A percentile compares a stretch with the other conserved stretches of the same genome.
Conservation (phyloP, 2,329 filamentous ascomycete genomes). For the Monosporascus sp. region DNA sequence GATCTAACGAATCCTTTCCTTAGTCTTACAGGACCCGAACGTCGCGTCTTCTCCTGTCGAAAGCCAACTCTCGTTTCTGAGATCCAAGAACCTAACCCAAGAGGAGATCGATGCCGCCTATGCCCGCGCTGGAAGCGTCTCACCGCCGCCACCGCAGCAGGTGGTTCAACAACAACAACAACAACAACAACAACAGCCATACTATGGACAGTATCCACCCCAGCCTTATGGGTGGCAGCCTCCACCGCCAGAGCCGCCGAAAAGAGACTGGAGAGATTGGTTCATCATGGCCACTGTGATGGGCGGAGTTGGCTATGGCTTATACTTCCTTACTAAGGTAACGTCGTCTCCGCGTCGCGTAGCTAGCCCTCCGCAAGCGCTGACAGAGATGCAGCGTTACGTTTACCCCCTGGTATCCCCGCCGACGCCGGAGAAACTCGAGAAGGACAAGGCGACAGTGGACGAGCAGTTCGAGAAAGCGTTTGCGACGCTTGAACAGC, state of each 20-base stretch:
- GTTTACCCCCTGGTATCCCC: conserved; percentile 86
- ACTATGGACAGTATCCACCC: conserved; percentile 42
- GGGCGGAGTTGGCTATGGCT: conserved; percentile 79
- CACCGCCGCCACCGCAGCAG: conserved; percentile 35
- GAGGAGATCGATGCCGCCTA: conserved; percentile 89
- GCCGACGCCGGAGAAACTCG: conserved; percentile 86
- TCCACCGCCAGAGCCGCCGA: conserved; percentile 56
- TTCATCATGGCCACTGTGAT: conserved; percentile 99
- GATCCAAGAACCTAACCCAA: conserved; percentile 94
- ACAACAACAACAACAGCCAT: conserved; percentile 38
- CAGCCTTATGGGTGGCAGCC: conserved; percentile 53
- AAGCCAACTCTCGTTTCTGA: conserved; percentile 86
- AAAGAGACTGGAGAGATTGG: conserved; percentile 95
- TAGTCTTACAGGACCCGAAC: conserved; percentile 90
- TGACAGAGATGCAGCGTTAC: conserved; percentile 62
- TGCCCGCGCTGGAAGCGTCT: conserved; percentile 56
- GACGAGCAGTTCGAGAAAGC: conserved; percentile 92
- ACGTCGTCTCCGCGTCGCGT: conserved; percentile 2
- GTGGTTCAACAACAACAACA: conserved; percentile 32
- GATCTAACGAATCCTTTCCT: conserved; percentile 3
- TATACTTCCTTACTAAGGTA: conserved; percentile 85
- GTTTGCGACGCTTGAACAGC: conserved; percentile 85
- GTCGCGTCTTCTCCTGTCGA: conserved; percentile 87
- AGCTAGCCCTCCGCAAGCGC: not conserved
- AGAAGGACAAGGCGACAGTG: conserved; percentile 88